Evolutionary conservation across 129 eudicot genomes (phyloP), one percentile per base, ranked within the genome.

Genomic region (Tagetes erecta): DNA sequence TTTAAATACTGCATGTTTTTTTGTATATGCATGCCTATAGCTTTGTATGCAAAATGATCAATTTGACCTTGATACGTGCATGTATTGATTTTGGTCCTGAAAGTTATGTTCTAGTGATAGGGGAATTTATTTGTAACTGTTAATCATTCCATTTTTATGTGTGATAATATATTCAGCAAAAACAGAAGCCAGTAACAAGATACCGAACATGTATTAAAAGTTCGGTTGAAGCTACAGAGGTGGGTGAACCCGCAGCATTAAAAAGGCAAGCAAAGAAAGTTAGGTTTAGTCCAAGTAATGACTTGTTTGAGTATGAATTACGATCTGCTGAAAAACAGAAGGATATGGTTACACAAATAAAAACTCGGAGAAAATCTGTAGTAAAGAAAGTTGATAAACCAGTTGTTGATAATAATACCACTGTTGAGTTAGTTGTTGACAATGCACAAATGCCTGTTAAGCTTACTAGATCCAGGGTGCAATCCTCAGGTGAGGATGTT

Each of bases 251-350:
- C 70, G 85, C 68, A 70, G 79, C 36, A 51, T 76, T 47, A 12
- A 72, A 72, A 78, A 88, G 79, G 79, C 76, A 82, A 71, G 14
- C 37, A n/a, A 92, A 92, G 91, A 92, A 88, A 82, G 97, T 88
- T 37, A 85, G 81, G 74, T 92, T 92, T 85, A 88, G 96, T 86
- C 89, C 91, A 37, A 71, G 76, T 33, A 82, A 80, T 77, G 88
- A 88, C 38, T 33, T 77, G 68, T 14, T 88, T 72, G 91, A 83
- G 75, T 83, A 84, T 70, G 80, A 75, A 66, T 46, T 4, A 45
- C 51, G 62, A 35, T 70, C 75, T 78, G 85, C 53, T 12, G 58
- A 45, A 45, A 73, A 73, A 53, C 78, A 64, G 14, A 78, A 39
- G 75, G 65, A 8, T 44, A 70, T 11, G 41, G 49, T 40, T 67